Conservation (phyloP, 1,139 yeast genomes). For the Hyphopichia burtonii region DNA sequence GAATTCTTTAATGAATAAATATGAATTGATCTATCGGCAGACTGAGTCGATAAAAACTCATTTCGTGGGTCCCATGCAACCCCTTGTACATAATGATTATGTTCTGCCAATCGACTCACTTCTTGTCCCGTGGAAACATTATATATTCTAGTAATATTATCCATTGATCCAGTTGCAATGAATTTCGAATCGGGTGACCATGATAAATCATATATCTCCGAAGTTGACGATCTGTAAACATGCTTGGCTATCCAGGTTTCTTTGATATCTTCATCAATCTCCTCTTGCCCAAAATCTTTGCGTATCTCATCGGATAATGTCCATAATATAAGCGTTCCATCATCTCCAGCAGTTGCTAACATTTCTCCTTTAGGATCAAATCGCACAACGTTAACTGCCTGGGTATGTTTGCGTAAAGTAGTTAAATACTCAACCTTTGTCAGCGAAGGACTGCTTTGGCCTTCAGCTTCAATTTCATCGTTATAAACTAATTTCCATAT, state of each 20-base stretch:
- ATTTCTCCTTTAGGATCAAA: conserved; percentile 66
- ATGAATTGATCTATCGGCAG: conserved; percentile 83
- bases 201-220: conserved; percentile 85
- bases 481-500: conserved; percentile 45
- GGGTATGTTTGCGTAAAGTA: conserved; percentile 83
- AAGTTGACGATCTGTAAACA: conserved; percentile 56
- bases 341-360: conserved; percentile 93
- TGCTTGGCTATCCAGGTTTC: conserved; percentile 71
- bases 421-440: conserved; percentile 60
- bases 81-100: conserved; percentile 90
- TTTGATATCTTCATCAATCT: conserved; percentile 49
- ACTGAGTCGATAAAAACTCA: conserved; percentile 77
- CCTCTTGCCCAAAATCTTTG: conserved; percentile 57
- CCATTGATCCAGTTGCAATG: conserved; percentile 90
- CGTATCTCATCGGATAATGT: conserved; percentile 51
- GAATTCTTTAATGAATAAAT: conserved; percentile 44
- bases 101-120: conserved; percentile 66
- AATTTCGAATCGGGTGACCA: conserved; percentile 86
- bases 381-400: conserved; percentile 89
- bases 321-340: conserved; percentile 87
- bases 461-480: conserved; percentile 7
- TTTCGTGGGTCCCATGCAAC: conserved; percentile 91
- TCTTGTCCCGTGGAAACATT: conserved; percentile 57
- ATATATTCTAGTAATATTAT: conserved; percentile 73
- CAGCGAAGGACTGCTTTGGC: not conserved